Evolutionary conservation across 768 basidiomycete species (phyloP).

Genomic region (Trametes villosa): DNA sequence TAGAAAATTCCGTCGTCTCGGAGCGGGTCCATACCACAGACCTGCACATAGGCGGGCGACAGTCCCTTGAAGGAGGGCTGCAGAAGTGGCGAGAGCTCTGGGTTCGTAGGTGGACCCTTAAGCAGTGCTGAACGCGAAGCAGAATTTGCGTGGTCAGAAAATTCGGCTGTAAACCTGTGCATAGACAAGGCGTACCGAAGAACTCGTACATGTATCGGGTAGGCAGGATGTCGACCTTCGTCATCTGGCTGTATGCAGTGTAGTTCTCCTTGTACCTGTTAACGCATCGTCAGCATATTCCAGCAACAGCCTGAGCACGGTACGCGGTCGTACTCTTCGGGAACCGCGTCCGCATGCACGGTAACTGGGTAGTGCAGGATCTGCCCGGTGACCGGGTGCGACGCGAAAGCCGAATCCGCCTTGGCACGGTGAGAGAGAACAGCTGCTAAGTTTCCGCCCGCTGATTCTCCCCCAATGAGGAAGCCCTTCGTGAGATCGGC

Average conservation of each 20-base stretch:
- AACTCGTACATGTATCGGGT: neutral
- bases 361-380: constrained; percentile 28
- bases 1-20: constrained; percentile 37
- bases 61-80: constrained; percentile 25
- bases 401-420: constrained; percentile 29
- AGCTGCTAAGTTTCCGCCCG: constrained; percentile 31
- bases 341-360: constrained; percentile 25
- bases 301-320: too few species aligned
- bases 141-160: neutral
- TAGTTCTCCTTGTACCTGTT: neutral
- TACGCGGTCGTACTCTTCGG: constrained; percentile 30
- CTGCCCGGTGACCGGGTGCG: constrained; percentile 30
- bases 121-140: constrained; percentile 1
- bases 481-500: constrained; percentile 25
- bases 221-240: neutral
- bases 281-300: neutral
- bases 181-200: neutral
- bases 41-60: constrained; percentile 31
- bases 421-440: constrained; percentile 28
- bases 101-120: constrained; percentile 7
- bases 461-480: constrained; percentile 31
- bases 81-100: constrained; percentile 26
- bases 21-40: constrained; percentile 31
- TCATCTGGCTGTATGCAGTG: neutral
- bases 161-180: too few species aligned